A percentile compares a stretch with the other conserved stretches of the same genome.
phyloP scores from a whole-genome alignment of 1,284 basidiomycete genomes.

The Leccinum cinnamomeum region DNA sequence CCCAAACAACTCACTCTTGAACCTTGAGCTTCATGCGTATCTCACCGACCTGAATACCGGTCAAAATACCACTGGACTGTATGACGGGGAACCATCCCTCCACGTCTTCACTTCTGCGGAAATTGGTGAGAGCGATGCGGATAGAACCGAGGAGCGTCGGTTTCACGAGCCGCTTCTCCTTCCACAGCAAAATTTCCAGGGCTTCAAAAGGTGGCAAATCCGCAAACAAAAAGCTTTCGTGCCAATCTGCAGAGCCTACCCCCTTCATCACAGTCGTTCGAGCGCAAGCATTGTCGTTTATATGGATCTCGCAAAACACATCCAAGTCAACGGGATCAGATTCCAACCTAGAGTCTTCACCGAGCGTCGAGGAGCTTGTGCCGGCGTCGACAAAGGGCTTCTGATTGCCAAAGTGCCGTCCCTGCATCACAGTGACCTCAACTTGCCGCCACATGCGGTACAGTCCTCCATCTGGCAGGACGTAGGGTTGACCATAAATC shows the following conservation, averaged over 20 bases:
- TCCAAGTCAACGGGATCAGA: constrained; percentile 61
- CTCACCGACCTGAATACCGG: constrained; percentile 67
- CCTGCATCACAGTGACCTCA: constrained; percentile 67
- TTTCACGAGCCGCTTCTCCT: constrained; percentile 63
- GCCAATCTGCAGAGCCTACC: constrained; percentile 68
- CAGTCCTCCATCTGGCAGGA: constrained; percentile 64
- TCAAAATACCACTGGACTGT: constrained; percentile 45
- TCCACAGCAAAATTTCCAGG: constrained; percentile 62
- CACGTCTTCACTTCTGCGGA: constrained; percentile 66
- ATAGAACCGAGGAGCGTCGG: constrained; percentile 58
- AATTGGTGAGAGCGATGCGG: constrained; percentile 65
- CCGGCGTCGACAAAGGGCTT: constrained; percentile 34
- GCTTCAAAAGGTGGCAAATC: constrained; percentile 73
- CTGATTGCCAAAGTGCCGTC: constrained; percentile 60
- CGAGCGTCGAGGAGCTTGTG: constrained; percentile 24
- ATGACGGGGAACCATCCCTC: constrained; percentile 86
- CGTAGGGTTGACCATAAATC: constrained; percentile 63
- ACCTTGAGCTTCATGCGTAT: constrained; percentile 69
- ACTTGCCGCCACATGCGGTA: constrained; percentile 85
- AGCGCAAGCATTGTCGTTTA: constrained; percentile 64
- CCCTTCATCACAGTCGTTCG: constrained; percentile 72
- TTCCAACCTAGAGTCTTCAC: constrained; percentile 41
- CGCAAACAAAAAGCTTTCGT: constrained; percentile 70
- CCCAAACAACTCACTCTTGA: constrained; percentile 60
- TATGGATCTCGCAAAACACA: constrained; percentile 66